phyloP scores from a whole-genome alignment of 2,329 filamentous ascomycete genomes.

The Chaetomiaceae sp. region DNA sequence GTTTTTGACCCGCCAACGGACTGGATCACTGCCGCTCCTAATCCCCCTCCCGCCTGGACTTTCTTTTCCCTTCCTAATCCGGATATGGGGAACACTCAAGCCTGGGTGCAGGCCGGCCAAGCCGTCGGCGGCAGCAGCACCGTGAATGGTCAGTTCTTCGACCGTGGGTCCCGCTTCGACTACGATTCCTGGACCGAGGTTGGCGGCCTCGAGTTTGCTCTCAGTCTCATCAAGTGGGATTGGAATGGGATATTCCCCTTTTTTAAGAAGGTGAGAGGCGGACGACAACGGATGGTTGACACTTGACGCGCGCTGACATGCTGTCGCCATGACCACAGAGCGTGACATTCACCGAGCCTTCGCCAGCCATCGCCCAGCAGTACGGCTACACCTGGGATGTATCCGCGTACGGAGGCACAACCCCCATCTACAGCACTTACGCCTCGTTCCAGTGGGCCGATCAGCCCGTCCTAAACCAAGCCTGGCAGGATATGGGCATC shows the following conservation, averaged over 20 bases:
- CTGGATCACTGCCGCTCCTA: slow-evolving; percentile 13
- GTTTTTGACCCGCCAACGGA: slow-evolving; percentile 28
- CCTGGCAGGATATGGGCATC: slow-evolving; percentile 28
- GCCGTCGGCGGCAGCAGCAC: slow-evolving; percentile 36
- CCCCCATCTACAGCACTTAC: slow-evolving; percentile 32
- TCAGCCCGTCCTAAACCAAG: slow-evolving; percentile 21
- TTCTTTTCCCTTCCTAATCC: slow-evolving; percentile 16
- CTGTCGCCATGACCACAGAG: slow-evolving; percentile 29
- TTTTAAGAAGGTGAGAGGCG: slow-evolving; percentile 35
- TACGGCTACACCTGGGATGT: slow-evolving; percentile 25
- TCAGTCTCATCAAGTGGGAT: slow-evolving; percentile 30
- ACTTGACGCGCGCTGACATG: no score
- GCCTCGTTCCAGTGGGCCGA: slow-evolving; percentile 33
- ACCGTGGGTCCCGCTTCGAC: slow-evolving; percentile 34
- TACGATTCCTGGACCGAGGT: slow-evolving; percentile 35
- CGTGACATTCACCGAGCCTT: slow-evolving; percentile 31
- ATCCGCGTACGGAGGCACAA: slow-evolving; percentile 30
- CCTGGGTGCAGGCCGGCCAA: slow-evolving; percentile 31
- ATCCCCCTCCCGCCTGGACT: slow-evolving; percentile 4
- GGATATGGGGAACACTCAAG: slow-evolving; percentile 27
- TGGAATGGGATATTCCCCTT: slow-evolving; percentile 35
- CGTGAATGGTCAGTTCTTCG: slow-evolving; percentile 38
- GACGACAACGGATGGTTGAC: no score
- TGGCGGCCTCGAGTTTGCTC: slow-evolving; percentile 4
- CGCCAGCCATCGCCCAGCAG: slow-evolving; percentile 18